A percentile compares a stretch with the other conserved stretches of the same genome.
Evolutionary conservation across 2,329 filamentous ascomycete species (phyloP).

Genomic region (Neonectria magnoliae): DNA sequence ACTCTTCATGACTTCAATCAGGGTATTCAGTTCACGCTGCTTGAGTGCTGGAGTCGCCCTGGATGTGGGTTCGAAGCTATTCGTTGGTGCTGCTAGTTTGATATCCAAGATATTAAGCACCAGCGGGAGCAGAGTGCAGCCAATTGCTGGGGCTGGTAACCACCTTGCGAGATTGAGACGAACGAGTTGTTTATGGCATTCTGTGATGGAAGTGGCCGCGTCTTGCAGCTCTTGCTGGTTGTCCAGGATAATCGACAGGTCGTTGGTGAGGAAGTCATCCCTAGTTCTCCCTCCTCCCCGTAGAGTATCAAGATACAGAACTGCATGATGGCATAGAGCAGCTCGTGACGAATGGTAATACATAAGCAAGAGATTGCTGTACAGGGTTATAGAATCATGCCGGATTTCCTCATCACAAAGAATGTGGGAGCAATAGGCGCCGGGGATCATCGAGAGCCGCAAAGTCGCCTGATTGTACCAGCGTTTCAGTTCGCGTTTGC

Average conservation of each 20-base stretch:
- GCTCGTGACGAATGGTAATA: background rate
- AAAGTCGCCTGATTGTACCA: background rate
- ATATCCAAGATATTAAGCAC: slow-evolving; percentile 1
- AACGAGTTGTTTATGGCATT: background rate
- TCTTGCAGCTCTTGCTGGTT: background rate
- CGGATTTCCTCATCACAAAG: background rate
- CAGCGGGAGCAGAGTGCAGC: background rate
- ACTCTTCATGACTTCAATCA: slow-evolving; percentile 1
- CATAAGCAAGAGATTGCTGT: background rate
- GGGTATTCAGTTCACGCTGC: background rate
- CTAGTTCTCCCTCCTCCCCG: background rate
- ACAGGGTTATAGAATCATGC: background rate
- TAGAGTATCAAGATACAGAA: background rate
- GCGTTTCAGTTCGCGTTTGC: background rate
- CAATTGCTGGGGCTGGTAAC: background rate
- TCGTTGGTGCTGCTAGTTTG: background rate
- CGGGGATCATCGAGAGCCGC: background rate
- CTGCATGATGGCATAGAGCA: background rate
- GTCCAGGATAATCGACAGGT: background rate
- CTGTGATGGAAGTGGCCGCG: background rate
- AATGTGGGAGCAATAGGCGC: background rate
- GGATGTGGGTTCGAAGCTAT: background rate
- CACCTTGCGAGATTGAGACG: background rate
- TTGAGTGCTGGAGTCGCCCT: background rate
- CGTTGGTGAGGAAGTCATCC: background rate